Evolutionary conservation across 768 basidiomycete species (phyloP), one percentile per base, ranked within the genome.

Genomic region (Mycena floridula): DNA sequence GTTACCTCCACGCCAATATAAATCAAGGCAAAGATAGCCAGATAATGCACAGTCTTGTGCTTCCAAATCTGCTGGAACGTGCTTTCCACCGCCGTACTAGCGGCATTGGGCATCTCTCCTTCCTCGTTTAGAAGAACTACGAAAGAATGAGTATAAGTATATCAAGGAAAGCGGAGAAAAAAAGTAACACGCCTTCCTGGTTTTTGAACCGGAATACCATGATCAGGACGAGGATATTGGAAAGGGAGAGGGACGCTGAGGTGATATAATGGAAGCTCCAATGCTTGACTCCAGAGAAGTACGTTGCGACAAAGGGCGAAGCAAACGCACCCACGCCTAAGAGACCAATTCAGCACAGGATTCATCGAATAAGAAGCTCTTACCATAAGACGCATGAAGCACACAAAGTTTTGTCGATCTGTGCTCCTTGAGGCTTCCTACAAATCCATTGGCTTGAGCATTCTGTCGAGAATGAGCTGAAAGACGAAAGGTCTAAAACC

Each of bases 161-260:
- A 3, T 52, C 2, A 13, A 44, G 36, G 11, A 44, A 43, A 42
- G 58, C 59, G 24, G 44, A 28, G 5, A 58, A 21, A 12, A 54
- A n/a, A n/a, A n/a, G n/a, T n/a, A n/a, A 49, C 21, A 62, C 44
- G 72, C 78, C 70, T 42, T 77, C 72, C 49, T 79, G 77, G 5
- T 55, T 66, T 50, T 72, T 72, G 23, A 73, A 57, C 12, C 72
- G 65, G 59, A 83, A 81, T 3, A 76, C 69, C 4, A 50, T 44
- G 11, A 67, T 48, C 9, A 81, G 56, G 4, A 71, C 37, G 5
- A 62, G n/a, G 0, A 65, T 61, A 45, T 74, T 79, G 26, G 63
- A 40, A 21, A 70, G 40, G 0, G 77, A 72, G 24, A 84, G 40
- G 1, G 52, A 57, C n/a, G 56, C 44, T 6, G 65, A 67, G 26